Evolutionary conservation across 768 basidiomycete species (phyloP), one percentile per base, ranked within the genome.

Genomic region (Tephrocybe rancida): DNA sequence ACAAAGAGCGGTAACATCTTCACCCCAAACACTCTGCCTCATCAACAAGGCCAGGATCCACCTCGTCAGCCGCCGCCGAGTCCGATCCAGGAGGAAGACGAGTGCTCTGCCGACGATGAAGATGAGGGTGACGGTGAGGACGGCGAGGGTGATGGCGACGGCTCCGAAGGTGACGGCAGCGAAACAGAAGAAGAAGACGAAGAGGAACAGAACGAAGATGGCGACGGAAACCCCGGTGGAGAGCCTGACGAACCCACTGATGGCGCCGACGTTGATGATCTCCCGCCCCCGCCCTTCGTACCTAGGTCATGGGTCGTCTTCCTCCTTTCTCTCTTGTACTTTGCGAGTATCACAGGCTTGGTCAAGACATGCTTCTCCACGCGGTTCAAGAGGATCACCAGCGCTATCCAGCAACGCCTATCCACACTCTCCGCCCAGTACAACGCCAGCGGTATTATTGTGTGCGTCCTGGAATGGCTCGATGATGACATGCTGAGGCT

Each of bases 211-310:
- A 7, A 14, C 13, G 21, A 19, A 5, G 11, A 14, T 4, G 16
- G 37, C 24, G 24, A 10, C 2, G 50, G 30, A 5, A 43, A 18
- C 41, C 49, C 49, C 10, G 43, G 16, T 25, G 50, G 19, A 0
- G 50, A 52, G 0, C 43, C 50, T 3, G 34, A 52, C 13, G 50
- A 44, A 14, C 50, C 50, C 14, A 32, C 50, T 18, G 43, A 26
- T 10, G 32, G 34, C 34, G 25, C 50, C 2, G 24, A 44, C 34
- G 14, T 22, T 5, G 34, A 38, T 14, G 43, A 44, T n/a, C 18
- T 35, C 5, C 50, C 43, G 4, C 50, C 50, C 8, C 18, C 19
- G 21, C 25, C 11, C 10, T 43, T 16, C 10, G 21, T 30, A 43
- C 34, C 32, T 13, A 32, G 13, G 7, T 13, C 30, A 6, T 13